Evolutionary conservation across 106 monocot species (phyloP).

Genomic region (Dioscorea alata): DNA sequence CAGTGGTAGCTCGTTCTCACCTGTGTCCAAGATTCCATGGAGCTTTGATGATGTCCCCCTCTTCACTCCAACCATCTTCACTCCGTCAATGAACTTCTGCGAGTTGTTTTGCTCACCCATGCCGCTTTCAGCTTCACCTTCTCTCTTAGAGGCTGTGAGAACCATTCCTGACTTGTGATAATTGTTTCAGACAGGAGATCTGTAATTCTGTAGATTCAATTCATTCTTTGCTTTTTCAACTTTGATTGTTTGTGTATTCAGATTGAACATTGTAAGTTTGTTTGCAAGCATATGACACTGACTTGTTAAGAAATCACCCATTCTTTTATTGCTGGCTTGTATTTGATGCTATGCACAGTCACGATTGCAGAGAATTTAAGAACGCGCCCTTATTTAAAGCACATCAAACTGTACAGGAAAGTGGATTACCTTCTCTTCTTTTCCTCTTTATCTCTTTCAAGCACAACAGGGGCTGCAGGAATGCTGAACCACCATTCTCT

Average conservation of each 20-base stretch:
- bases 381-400: no score
- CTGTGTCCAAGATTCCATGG: background rate
- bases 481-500: conserved; percentile 98
- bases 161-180: background rate
- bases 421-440: conserved; percentile 59
- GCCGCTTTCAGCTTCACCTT: background rate
- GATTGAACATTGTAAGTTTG: background rate
- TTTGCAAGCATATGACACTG: no score
- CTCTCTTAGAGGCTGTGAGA: background rate
- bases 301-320: no score
- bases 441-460: conserved; percentile 59
- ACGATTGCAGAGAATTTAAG: no score
- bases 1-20: background rate
- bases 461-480: conserved; percentile 82
- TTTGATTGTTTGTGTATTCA: background rate
- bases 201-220: background rate
- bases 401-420: no score
- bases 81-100: background rate
- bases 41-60: background rate
- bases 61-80: conserved; percentile 9
- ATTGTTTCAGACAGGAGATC: background rate
- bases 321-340: no score
- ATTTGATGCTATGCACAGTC: no score
- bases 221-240: background rate
- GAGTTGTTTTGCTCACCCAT: conserved; percentile 3